Percentiles rank a stretch among this genome's conserved stretches.
phyloP scores from a whole-genome alignment of 148 eudicot genomes.

The Rhododendron henanense region DNA sequence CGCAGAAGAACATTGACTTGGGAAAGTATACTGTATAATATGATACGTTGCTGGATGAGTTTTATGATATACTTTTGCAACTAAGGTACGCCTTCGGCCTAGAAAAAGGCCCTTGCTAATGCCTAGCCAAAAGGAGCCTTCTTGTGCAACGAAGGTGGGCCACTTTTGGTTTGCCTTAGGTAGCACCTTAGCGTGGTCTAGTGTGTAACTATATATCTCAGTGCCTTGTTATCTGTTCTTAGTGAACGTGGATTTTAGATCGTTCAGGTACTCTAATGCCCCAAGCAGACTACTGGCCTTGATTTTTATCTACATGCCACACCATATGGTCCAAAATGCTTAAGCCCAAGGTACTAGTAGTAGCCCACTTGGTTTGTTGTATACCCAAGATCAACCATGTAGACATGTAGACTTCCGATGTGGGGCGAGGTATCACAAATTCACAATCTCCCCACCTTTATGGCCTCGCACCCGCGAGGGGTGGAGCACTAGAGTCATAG shows the following conservation, averaged over 20 bases:
- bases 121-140: background rate
- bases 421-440: background rate
- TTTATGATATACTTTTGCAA: background rate
- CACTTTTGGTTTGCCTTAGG: background rate
- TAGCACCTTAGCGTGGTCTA: background rate
- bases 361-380: background rate
- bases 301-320: background rate
- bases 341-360: background rate
- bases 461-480: background rate
- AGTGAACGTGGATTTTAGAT: background rate
- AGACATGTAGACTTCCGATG: background rate
- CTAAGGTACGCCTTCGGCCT: background rate
- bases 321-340: background rate
- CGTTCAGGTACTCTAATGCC: background rate
- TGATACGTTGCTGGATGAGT: background rate
- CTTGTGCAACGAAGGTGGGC: background rate
- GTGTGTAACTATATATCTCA: background rate
- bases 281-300: background rate
- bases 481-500: background rate
- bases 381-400: background rate
- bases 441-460: background rate
- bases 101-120: background rate
- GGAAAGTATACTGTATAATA: background rate
- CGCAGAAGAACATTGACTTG: background rate
- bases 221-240: background rate